A percentile compares a stretch with the other conserved stretches of the same genome.
phyloP scores from a whole-genome alignment of 306 rosid genomes.

The Quercus wislizeni region DNA sequence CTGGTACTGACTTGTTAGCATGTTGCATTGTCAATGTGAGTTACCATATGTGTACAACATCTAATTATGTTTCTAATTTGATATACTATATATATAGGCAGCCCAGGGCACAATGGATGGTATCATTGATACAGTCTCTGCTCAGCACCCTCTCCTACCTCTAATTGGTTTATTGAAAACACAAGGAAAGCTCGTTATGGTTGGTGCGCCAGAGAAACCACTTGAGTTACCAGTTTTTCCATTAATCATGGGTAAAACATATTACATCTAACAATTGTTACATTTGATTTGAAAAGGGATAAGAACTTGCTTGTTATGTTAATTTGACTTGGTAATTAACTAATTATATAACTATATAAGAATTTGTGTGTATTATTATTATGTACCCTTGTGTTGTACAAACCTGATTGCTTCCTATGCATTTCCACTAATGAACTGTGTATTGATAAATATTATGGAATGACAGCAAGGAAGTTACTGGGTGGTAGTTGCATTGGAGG shows the following conservation, averaged over 20 bases:
- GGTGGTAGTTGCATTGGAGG: constrained; percentile 51
- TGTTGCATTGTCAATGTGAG: neutral
- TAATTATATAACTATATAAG: too few relatives aligned
- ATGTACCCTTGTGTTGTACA: neutral
- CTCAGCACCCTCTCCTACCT: constrained; percentile 27
- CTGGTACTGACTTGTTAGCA: constrained; percentile 8
- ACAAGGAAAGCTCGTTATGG: constrained; percentile 35
- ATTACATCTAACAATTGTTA: neutral
- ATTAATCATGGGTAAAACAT: constrained; percentile 16
- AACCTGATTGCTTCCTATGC: neutral
- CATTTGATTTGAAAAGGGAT: neutral
- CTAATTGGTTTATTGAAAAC: constrained; percentile 24
- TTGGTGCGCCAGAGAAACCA: constrained; percentile 37
- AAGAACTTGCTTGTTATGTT: too few relatives aligned
- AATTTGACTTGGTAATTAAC: too few relatives aligned
- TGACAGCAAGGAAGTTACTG: constrained; percentile 41
- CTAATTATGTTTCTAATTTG: neutral
- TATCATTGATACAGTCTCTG: constrained; percentile 45
- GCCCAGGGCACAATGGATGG: constrained; percentile 36
- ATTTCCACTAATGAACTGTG: neutral
- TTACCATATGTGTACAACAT: neutral
- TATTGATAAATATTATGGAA: neutral
- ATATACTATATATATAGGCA: constrained; percentile 6
- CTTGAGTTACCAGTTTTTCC: constrained; percentile 24
- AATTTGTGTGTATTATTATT: neutral